Conservation (phyloP, 2,329 filamentous ascomycete genomes). For the Aspergillus pseudonomiae region DNA sequence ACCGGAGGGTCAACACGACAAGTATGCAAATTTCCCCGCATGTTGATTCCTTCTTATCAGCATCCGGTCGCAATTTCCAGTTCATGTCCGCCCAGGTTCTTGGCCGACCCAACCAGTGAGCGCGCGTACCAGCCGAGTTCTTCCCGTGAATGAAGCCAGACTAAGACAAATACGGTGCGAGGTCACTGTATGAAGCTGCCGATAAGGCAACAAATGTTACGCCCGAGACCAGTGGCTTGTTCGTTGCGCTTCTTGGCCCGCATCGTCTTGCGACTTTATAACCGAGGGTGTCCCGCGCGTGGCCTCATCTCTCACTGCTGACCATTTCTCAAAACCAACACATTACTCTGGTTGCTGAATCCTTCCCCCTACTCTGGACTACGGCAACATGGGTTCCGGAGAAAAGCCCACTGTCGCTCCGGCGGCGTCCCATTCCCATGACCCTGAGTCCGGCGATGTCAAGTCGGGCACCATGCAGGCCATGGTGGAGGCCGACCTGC, state of each 20-base stretch:
- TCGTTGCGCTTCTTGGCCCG: background rate
- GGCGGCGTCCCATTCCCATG: constrained; percentile 5
- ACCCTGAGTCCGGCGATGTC: constrained; percentile 12
- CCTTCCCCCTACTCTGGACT: background rate
- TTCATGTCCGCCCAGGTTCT: background rate
- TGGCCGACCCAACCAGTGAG: background rate
- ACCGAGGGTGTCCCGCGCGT: background rate
- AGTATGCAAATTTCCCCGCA: background rate
- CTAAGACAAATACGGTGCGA: background rate
- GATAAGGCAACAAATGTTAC: constrained; percentile 3
- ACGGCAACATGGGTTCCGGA: constrained; percentile 4
- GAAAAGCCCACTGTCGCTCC: constrained; percentile 15
- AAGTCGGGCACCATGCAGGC: constrained; percentile 30
- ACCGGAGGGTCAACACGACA: background rate
- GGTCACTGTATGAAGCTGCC: background rate
- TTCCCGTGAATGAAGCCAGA: background rate
- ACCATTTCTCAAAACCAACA: background rate
- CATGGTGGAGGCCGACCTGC: constrained; percentile 44
- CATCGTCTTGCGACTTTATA: background rate
- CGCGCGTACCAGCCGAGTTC: background rate
- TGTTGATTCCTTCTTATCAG: background rate
- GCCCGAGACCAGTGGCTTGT: background rate
- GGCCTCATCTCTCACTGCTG: background rate
- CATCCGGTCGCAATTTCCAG: background rate
- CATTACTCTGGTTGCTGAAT: background rate